Base-by-base conservation (phyloP, 257 asterid species). In the Echites panduratus region DNA sequence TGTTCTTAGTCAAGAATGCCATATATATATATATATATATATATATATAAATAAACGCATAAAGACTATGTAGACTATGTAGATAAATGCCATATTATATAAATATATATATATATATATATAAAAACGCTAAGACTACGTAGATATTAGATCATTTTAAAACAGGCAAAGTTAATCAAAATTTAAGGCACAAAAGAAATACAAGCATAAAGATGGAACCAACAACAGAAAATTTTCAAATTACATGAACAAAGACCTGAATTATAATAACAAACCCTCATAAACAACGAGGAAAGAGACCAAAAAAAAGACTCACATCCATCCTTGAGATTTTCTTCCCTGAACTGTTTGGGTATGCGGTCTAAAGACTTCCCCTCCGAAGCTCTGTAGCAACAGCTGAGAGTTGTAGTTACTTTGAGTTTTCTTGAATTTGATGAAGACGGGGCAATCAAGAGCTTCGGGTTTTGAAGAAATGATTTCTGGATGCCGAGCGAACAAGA, bases 291-390 rank as follows among this genome's bases (percentile, higher is more conserved):
- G 54, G 35, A 57, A 14, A 52, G 24, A 52, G 27, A 14, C 12
- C 26, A 44, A 27, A 32, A 58, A 41, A 43, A 27, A 27, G 12
- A 75, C 88, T 79, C 78, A 93, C 98, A 70, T 71, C 98, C 99
- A 77, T 94, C 95, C 73, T 87, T 88, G 84, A 94, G 93, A 81
- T 94, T 89, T 17, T 91, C 97, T 72, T 81, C 82, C 56, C 97
- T 85, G 83, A 94, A 94, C 79, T 89, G 90, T 73, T 89, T 86
- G 70, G 97, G 99, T 38, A 91, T 89, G 78, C 82, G 91, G 85
- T 87, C 89, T 19, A 84, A 72, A 53, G 94, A 86, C 71, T 83
- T 83, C 66, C 91, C 87, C 40, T 75, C 82, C 0, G 89, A 88
- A 56, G 91, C 75, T 81, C 68, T 76, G 82, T 82, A 90, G 12